Evolutionary conservation across 352 stramenopile species (phyloP), one percentile per base, ranked within the genome.

Genomic region (Phytophthora tubulina): DNA sequence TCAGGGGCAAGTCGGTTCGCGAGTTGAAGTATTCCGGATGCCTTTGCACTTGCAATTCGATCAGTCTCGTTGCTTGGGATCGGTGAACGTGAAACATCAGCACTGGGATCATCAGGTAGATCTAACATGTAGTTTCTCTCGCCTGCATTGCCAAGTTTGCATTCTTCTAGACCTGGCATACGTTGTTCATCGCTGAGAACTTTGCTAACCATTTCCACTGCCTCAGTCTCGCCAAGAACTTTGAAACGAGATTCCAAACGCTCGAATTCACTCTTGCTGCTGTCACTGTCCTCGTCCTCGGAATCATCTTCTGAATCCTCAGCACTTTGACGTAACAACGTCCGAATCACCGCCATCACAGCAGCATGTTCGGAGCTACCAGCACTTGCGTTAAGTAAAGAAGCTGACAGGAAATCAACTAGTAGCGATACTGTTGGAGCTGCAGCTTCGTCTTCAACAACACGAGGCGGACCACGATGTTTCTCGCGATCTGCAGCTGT

Each of bases 31-130:
- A 77, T 6, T 9, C 70, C 70, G 0, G 15, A 51, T 33, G 52
- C 38, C 30, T 62, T 61, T 17, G 32, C 41, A 55, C 13, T 54
- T 38, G 68, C 55, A 6, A 81, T 42, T 6, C 77, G 74, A 35
- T 75, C 55, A 0, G n/a, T 52, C 56, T 81, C 77, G 30, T 75
- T 71, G 38, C 17, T 70, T n/a, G 77, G 67, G n/a, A 79, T 70
- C 7, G 75, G 77, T 53, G n/a, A 63, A 50, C 42, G 27, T 56
- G 66, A 41, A 2, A 79, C 30, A 15, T 59, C 54, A 13, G n/a
- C 33, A 13, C 14, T 63, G 8, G 64, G 65, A 15, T 78, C 60
- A 1, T 68, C 61, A 0, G 66, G 60, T 2, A 78, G 50, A 36
- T 78, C 66, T 13, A 78, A 48, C 1, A 54, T 42, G 17, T 73